Evolutionary conservation across 257 asterid genomes (phyloP).

Genomic region (Striga asiatica): DNA sequence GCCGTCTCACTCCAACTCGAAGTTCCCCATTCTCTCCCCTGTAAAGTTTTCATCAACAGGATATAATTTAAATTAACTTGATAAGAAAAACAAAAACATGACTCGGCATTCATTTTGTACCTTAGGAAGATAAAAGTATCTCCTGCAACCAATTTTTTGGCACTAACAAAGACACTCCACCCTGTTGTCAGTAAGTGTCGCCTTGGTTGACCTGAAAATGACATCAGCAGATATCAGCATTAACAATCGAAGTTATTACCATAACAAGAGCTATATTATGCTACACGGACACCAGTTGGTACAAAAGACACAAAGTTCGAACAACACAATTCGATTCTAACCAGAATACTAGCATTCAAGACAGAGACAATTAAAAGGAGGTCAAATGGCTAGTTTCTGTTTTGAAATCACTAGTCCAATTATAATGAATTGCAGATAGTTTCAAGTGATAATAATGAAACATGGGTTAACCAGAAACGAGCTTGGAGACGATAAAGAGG

Average conservation of each 20-base stretch:
- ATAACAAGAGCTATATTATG: not conserved
- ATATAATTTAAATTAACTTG: constrained; percentile 6
- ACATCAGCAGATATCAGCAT: not conserved
- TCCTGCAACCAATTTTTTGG: constrained; percentile 90
- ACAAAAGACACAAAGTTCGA: not conserved
- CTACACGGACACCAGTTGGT: not conserved
- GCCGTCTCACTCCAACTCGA: constrained; percentile 91
- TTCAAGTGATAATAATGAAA: too few species aligned
- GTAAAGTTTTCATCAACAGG: constrained; percentile 14
- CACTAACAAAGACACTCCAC: constrained; percentile 95
- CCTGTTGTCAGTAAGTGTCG: constrained; percentile 98
- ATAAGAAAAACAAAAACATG: not conserved
- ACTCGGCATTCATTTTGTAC: constrained; percentile 20
- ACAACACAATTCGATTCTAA: not conserved
- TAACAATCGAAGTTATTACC: not conserved
- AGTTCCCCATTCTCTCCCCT: constrained; percentile 96
- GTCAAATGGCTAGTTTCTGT: not conserved
- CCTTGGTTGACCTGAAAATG: constrained; percentile 87
- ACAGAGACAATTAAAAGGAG: not conserved
- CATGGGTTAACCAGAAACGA: too few species aligned
- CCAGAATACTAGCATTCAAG: not conserved
- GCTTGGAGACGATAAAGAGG: not conserved
- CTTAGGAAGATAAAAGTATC: constrained; percentile 94
- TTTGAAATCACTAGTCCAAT: not conserved
- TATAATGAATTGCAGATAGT: not conserved